Conservation (phyloP, 257 asterid species). For the Solanum paucissectum region DNA sequence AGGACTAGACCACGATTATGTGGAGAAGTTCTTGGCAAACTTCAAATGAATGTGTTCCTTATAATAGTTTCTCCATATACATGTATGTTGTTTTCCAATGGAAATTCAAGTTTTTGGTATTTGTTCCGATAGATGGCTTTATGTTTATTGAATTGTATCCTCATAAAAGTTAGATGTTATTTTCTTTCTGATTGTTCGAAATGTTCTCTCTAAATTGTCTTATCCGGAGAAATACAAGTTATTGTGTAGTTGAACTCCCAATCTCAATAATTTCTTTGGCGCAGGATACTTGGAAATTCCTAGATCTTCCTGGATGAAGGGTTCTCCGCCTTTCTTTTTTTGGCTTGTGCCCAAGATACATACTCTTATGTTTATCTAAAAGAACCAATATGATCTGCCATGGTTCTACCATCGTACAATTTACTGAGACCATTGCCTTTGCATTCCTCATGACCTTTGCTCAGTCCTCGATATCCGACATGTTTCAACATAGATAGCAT, state of each 20-base stretch:
- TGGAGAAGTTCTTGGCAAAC: background rate
- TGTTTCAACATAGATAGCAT: slow-evolving; percentile 81
- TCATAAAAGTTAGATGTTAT: slow-evolving; percentile 1
- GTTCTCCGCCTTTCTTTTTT: slow-evolving; percentile 80
- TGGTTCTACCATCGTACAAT: slow-evolving; percentile 71
- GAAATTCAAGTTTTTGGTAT: background rate
- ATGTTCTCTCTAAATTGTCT: slow-evolving; percentile 18
- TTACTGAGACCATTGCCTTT: slow-evolving; percentile 87
- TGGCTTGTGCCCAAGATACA: slow-evolving; percentile 83
- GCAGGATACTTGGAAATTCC: slow-evolving; percentile 97
- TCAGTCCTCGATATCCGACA: slow-evolving; percentile 71
- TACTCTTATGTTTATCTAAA: slow-evolving; percentile 72
- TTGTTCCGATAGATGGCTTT: background rate
- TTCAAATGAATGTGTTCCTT: background rate
- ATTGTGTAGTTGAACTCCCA: slow-evolving; percentile 43
- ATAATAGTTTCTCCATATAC: background rate
- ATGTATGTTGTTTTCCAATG: background rate
- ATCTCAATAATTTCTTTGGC: slow-evolving; percentile 95
- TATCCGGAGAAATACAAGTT: slow-evolving; percentile 19
- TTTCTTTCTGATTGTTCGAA: background rate
- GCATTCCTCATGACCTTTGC: slow-evolving; percentile 95
- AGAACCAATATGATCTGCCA: slow-evolving; percentile 90
- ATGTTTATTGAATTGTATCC: background rate
- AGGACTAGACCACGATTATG: background rate
- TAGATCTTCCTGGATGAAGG: slow-evolving; percentile 90